These are phyloP conservation scores for Papilionanthe hybrid DNA, from an alignment of 116 monocot genomes.

Conservation along the genomic window DNA sequence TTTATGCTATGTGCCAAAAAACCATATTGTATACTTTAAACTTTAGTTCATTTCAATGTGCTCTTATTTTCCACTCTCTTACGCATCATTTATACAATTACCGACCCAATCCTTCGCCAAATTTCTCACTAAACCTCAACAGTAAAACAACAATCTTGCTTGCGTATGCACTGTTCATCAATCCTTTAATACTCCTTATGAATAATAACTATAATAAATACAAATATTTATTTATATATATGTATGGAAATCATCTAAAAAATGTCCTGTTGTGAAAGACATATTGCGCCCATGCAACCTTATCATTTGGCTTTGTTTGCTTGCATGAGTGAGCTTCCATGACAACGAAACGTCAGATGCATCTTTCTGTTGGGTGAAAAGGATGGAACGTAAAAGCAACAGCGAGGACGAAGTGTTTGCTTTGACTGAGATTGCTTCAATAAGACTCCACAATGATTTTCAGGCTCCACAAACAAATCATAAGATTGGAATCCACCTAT, in stretches of 20 bases:
- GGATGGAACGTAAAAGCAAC: constrained; percentile 4
- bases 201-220: neutral
- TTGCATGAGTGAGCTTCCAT: neutral
- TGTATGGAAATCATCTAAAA: neutral
- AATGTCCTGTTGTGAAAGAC: neutral
- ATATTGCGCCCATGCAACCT: neutral
- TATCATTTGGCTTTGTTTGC: neutral
- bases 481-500: neutral
- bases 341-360: neutral
- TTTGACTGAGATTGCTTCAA: constrained; percentile 6
- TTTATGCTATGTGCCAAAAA: no score
- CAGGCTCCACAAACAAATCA: neutral
- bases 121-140: no score
- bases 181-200: neutral
- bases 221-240: neutral
- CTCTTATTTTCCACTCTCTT: no score
- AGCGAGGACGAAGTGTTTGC: neutral
- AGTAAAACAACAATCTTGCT: no score
- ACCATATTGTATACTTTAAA: no score
- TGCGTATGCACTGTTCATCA: no score
- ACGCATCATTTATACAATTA: no score
- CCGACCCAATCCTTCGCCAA: no score
- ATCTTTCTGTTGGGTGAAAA: constrained; percentile 4
- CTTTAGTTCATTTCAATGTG: no score
- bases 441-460: constrained; percentile 6